phyloP scores from a whole-genome alignment of 2,329 filamentous ascomycete genomes.

The Apiospora phragmitis region DNA sequence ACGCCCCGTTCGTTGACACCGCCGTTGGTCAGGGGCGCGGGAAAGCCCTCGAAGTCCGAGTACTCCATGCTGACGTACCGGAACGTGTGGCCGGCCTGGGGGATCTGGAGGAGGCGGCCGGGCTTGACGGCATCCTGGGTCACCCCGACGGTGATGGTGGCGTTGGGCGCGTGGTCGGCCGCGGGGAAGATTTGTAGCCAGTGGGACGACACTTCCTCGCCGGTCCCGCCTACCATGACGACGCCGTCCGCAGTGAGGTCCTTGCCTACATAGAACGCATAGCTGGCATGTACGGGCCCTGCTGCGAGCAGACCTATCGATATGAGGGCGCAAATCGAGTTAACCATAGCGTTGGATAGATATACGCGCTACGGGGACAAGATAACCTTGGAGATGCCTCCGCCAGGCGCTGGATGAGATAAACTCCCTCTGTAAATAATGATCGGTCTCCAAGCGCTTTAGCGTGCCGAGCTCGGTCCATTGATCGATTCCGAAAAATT shows the following conservation, averaged over 20 bases:
- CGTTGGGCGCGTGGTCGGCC: constrained; percentile 39
- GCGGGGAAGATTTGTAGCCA: constrained; percentile 48
- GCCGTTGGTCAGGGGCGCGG: constrained; percentile 44
- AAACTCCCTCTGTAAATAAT: too few relatives aligned
- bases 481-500: neutral
- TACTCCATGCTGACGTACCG: constrained; percentile 33
- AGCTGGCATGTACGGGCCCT: constrained; percentile 36
- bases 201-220: constrained; percentile 47
- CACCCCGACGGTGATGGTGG: constrained; percentile 43
- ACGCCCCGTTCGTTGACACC: constrained; percentile 43
- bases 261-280: constrained; percentile 49
- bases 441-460: neutral
- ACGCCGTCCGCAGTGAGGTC: constrained; percentile 42
- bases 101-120: constrained; percentile 26
- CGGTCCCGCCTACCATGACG: constrained; percentile 46
- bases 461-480: neutral
- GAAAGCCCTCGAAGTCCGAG: constrained; percentile 42
- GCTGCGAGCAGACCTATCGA: constrained; percentile 16
- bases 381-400: too few relatives aligned
- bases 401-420: neutral
- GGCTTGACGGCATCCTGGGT: constrained; percentile 39
- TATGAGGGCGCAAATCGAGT: neutral
- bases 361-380: too few relatives aligned
- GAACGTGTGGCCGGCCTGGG: constrained; percentile 26
- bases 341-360: neutral